phyloP scores from a whole-genome alignment of 2,329 filamentous ascomycete genomes.

The Sclerotinia spermophila region DNA sequence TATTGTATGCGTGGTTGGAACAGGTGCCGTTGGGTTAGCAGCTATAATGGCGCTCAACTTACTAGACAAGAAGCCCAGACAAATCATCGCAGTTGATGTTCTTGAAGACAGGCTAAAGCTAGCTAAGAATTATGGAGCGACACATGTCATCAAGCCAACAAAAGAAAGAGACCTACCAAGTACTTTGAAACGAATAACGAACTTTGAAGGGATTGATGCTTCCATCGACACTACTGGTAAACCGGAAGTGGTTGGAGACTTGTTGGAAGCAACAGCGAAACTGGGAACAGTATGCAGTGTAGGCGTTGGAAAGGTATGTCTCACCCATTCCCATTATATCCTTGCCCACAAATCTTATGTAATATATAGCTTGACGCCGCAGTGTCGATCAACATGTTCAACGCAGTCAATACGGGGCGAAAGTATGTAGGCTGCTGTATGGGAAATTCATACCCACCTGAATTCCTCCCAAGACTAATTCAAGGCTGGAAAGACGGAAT shows the following conservation, averaged over 20 bases:
- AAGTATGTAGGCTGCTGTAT: constrained; percentile 26
- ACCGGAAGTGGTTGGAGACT: constrained; percentile 19
- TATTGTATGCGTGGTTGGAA: constrained; percentile 40
- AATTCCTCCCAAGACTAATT: constrained; percentile 26
- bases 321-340: neutral
- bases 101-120: constrained; percentile 42
- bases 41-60: constrained; percentile 41
- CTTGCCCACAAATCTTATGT: neutral
- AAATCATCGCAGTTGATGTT: constrained; percentile 47
- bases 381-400: constrained; percentile 22
- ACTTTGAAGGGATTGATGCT: constrained; percentile 23
- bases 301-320: constrained; percentile 25
- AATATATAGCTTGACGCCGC: constrained; percentile 16
- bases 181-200: constrained; percentile 20
- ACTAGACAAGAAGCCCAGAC: constrained; percentile 12
- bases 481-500: constrained; percentile 24
- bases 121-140: constrained; percentile 44
- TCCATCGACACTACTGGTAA: constrained; percentile 27
- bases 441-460: constrained; percentile 29
- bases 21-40: constrained; percentile 42
- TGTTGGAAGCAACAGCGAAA: constrained; percentile 25
- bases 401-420: constrained; percentile 25
- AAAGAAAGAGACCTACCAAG: constrained; percentile 20
- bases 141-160: constrained; percentile 25
- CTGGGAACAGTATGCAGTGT: constrained; percentile 26